Base-by-base conservation (phyloP, 2,329 filamentous ascomycete genomes). In the Penicillium sp. region DNA sequence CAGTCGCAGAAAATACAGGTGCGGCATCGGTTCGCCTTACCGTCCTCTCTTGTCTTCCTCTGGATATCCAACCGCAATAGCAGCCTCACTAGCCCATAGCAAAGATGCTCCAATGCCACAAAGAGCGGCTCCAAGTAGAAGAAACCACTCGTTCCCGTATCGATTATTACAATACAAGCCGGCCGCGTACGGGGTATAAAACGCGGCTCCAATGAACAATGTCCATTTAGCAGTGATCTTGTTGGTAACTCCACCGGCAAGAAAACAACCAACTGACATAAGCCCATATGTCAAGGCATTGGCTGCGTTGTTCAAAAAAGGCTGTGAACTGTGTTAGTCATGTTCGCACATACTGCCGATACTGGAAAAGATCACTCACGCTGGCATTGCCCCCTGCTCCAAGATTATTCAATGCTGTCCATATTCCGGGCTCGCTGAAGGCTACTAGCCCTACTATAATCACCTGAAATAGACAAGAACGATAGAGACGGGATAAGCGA, bases 81-180 rank as follows among this genome's bases (percentile, higher is more conserved):
- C 72, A 20, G 69, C 73, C 58, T 75, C 73, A 24, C 70, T 67
- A 4, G 70, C 71, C 73, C 73, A 75, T 17, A 75, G 62, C 15
- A 72, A 67, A 21, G 71, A 72, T 1, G 72, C 73, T 2, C 65
- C 66, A 27, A 75, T 60, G 20, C 77, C 77, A 55, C 76, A 79
- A 6, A 69, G 63, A 0, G 70, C 76, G 2, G 75, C 75, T 2
- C 75, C 77, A 2, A 80, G 64, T 0, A 78, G 65, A 1, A 80
- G 74, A 15, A 79, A 73, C 77, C 77, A 80, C 12, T 70, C 73
- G 30, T 77, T 80, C 1, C 78, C 78, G 56, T 71, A 81, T 0
- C 75, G 68, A 60, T 80, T 79, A 58, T 79, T 78, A 48, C 66
- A 58, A 29, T 59, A 59, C n/a, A 59, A 32, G 29, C 55, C 55